Base-by-base conservation (phyloP, 768 basidiomycete species). In the Suillus clintonianus region DNA sequence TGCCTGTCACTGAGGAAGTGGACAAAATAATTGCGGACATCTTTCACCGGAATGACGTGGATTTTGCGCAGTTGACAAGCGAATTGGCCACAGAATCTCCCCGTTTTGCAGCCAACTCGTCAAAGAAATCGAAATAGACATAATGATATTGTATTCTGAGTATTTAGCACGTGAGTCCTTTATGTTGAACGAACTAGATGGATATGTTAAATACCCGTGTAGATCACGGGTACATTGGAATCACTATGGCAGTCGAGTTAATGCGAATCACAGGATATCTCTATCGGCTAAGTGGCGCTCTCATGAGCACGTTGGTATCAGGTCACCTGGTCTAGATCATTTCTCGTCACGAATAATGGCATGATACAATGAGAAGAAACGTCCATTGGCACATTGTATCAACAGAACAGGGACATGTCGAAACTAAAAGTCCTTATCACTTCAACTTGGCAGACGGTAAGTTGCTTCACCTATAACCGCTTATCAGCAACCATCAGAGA, bases 11-110 rank as follows among this genome's bases (percentile, higher is more conserved):
- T 0, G 74, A 71, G n/a, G 74, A 75, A 27, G 75, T 72, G 5
- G 72, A 75, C 61, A 62, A 62, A 24, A 74, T 77, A 47, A 65
- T 75, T 34, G 72, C 76, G 27, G 74, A 74, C 51, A 74, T 75
- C 37, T 75, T 75, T 62, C 70, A 65, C 50, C 72, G 66, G 62
- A 75, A 75, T 36, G 74, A 70, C 15, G 61, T 75, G 1, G 76
- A 75, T 50, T 74, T 75, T 50, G 74, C 69, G 37, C 67, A 69
- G 61, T n/a, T 75, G 55, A 77, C 71, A 1, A 61, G 15, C 14
- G 71, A 75, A 32, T 43, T 75, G 14, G 64, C 66, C 11, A 62
- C 64, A 45, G 68, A 71, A 48, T 55, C 61, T 22, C 64, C 70
- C 4, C 73, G 75, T 34, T 74, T 74, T 59, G 58, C 59, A 14